These are phyloP conservation scores for Anthracocystis setariae DNA, from an alignment of 1,284 basidiomycete genomes.

Conservation along the genomic window DNA sequence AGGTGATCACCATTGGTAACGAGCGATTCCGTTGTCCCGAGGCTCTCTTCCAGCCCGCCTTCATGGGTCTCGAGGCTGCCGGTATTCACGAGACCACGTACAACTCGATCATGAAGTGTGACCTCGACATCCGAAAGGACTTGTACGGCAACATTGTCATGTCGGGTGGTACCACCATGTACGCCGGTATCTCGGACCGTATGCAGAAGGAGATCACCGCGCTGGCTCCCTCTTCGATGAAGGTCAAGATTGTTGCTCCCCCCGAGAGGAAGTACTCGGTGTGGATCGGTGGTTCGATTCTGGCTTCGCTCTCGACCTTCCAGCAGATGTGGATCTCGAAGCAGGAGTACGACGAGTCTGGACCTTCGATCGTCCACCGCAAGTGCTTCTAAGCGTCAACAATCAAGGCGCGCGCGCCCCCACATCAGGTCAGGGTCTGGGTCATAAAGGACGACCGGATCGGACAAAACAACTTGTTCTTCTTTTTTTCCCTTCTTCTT, in stretches of 20 bases:
- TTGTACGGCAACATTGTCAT: slow-evolving; percentile 93
- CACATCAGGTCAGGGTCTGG: no score
- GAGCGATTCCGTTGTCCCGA: slow-evolving; percentile 97
- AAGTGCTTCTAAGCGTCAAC: slow-evolving; percentile 64
- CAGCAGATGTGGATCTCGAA: slow-evolving; percentile 91
- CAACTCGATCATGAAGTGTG: slow-evolving; percentile 82
- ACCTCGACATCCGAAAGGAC: slow-evolving; percentile 77
- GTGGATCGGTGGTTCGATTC: slow-evolving; percentile 99
- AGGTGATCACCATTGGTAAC: slow-evolving; percentile 95
- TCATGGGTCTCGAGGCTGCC: slow-evolving; percentile 89
- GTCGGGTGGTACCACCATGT: slow-evolving; percentile 96
- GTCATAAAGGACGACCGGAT: no score
- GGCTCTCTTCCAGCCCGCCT: slow-evolving; percentile 94
- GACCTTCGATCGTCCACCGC: slow-evolving; percentile 65
- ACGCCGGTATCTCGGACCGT: slow-evolving; percentile 94
- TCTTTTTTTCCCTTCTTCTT: no score
- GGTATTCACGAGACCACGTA: slow-evolving; percentile 97
- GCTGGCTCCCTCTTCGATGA: slow-evolving; percentile 82
- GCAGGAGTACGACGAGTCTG: slow-evolving; percentile 72
- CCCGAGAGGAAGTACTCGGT: slow-evolving; percentile 74
- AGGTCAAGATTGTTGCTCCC: slow-evolving; percentile 74
- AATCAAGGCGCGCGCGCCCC: no score
- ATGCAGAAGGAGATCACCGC: slow-evolving; percentile 97
- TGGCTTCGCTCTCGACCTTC: slow-evolving; percentile 95
- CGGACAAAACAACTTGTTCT: no score